Percentiles rank a stretch among this genome's conserved stretches.
These are phyloP conservation scores for Coniochaeta sp. DNA, from an alignment of 2,329 filamentous ascomycete species.

Conservation along the genomic window DNA sequence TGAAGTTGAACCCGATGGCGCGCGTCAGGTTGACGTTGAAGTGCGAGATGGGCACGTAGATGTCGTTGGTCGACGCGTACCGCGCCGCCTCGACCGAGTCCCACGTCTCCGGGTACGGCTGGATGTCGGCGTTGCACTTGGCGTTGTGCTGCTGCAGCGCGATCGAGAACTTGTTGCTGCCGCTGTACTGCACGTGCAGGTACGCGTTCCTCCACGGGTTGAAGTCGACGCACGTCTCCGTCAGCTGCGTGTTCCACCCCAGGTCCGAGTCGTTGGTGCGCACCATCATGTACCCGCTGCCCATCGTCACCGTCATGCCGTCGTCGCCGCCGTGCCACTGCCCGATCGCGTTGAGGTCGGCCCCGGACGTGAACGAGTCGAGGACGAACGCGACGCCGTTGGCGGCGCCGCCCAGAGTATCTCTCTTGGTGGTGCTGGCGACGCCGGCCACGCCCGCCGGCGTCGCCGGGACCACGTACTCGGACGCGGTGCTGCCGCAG, in stretches of 20 bases:
- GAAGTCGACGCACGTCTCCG: conserved; percentile 48
- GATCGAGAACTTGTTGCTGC: conserved; percentile 55
- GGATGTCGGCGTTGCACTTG: conserved; percentile 44
- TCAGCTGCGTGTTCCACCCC: conserved; percentile 22
- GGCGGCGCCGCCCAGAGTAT: conserved; percentile 36
- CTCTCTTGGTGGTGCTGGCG: too few relatives aligned
- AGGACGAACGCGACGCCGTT: conserved; percentile 39
- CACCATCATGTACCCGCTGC: conserved; percentile 44
- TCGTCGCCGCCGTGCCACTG: conserved; percentile 63
- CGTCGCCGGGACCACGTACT: conserved; percentile 38
- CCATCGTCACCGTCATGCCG: conserved; percentile 43
- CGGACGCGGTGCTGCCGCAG: conserved; percentile 42
- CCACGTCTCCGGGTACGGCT: conserved; percentile 60
- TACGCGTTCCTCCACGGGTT: conserved; percentile 47
- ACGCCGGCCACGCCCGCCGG: conserved; percentile 19
- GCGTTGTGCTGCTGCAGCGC: conserved; percentile 61
- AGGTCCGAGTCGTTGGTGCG: conserved; percentile 45
- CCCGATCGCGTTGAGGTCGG: conserved; percentile 48
- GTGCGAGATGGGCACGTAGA: conserved; percentile 61
- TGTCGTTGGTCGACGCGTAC: conserved; percentile 45
- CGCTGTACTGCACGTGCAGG: conserved; percentile 57
- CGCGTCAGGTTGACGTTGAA: conserved; percentile 54
- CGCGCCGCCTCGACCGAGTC: conserved; percentile 58
- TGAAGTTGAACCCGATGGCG: conserved; percentile 52
- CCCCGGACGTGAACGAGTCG: conserved; percentile 46